These are phyloP conservation scores for Hypoxylon sp. DNA, from an alignment of 2,329 filamentous ascomycete species.

Conservation along the genomic window DNA sequence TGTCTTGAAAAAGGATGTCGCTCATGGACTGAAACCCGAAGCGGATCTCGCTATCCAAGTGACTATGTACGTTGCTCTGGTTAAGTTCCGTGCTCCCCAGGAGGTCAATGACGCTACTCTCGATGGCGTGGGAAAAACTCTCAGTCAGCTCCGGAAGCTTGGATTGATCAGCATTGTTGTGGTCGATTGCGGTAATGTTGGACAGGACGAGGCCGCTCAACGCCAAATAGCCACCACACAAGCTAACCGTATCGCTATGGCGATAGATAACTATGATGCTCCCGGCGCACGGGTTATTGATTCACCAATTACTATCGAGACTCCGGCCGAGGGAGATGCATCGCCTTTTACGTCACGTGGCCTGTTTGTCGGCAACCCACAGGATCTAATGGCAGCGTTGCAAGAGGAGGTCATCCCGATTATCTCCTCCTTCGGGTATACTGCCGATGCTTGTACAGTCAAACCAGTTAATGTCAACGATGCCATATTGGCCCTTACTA, in stretches of 20 bases:
- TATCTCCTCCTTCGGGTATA: conserved; percentile 66
- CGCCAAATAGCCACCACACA: conserved; percentile 69
- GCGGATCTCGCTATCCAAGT: conserved; percentile 59
- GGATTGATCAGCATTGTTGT: conserved; percentile 87
- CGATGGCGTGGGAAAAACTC: conserved; percentile 81
- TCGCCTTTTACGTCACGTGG: conserved; percentile 54
- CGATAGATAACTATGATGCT: conserved; percentile 77
- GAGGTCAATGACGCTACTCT: conserved; percentile 76
- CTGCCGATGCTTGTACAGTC: conserved; percentile 57
- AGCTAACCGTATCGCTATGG: conserved; percentile 78
- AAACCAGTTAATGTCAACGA: conserved; percentile 65
- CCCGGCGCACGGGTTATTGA: conserved; percentile 78
- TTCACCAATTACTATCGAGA: conserved; percentile 61
- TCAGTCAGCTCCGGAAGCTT: conserved; percentile 85
- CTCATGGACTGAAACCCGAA: conserved; percentile 50
- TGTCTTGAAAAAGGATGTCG: conserved; percentile 8
- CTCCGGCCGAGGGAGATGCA: conserved; percentile 34
- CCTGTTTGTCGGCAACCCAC: conserved; percentile 60
- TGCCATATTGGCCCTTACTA: conserved; percentile 80
- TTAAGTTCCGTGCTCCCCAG: conserved; percentile 85
- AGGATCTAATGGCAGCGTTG: conserved; percentile 74
- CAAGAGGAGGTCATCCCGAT: conserved; percentile 78
- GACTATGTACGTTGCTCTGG: conserved; percentile 78
- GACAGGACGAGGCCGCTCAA: conserved; percentile 52
- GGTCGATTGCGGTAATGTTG: conserved; percentile 73